Base-by-base conservation (phyloP, 768 basidiomycete species). In the Boletus sp. region DNA sequence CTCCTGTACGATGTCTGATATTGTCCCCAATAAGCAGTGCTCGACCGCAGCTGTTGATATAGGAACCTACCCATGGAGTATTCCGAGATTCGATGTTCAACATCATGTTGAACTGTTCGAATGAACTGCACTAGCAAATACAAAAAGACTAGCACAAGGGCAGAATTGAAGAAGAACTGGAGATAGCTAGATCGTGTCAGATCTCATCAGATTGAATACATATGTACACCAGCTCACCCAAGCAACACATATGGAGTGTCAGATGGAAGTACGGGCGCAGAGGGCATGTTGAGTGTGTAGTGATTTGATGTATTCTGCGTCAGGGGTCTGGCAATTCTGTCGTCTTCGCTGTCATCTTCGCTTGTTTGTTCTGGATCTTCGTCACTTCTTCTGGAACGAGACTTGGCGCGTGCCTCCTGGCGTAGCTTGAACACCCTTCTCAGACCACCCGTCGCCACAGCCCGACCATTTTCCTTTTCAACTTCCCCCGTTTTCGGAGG, bases 101-200 rank as follows among this genome's bases (percentile, higher is more conserved):
- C 93, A 67, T 99, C 96, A 50, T 83, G 81, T 63, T 93, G 89
- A 33, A 99, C 86, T 9, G 93, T 94, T 54, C 90, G 74, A 65
- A 98, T 86, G 73, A 95, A 93, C 67, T 89, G 86, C 44, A 94
- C 73, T 42, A 88, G 76, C 54, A 98, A 78, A 67, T 94, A 97
- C 57, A 99, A 74, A 64, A 91, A 88, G 45, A 95, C 75, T 38
- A 90, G 63, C 45, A 93, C 83, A 35, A 98, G 80, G 7, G 89
- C 85, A 23, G 90, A 74, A 71, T 98, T 97, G 76, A 97, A 97
- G 72, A 90, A 84, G 73, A 98, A 92, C 68, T 98, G 96, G 21
- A 96, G 76, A 71, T 98, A 98, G 57, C 91, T 90, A 57, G 40
- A 11, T 17, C 38, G 5, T 15, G 39, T 70, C 21, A 61, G 61